Evolutionary conservation across 2,329 filamentous ascomycete species (phyloP).

Genomic region (Beauveria sp.): DNA sequence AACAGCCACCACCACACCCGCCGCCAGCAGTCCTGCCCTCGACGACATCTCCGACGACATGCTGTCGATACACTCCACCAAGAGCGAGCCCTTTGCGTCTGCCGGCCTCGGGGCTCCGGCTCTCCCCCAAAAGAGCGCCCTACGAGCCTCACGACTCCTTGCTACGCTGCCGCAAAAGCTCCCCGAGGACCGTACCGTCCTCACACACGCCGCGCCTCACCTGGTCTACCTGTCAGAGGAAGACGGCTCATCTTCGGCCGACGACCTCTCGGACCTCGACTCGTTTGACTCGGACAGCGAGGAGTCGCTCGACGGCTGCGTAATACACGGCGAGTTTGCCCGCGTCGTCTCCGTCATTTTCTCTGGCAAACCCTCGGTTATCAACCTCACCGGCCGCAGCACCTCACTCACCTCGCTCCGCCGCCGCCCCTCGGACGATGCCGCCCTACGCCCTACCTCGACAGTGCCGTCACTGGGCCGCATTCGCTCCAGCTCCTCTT

Average conservation of each 20-base stretch:
- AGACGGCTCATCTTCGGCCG: slow-evolving; percentile 54
- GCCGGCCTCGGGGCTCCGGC: slow-evolving; percentile 27
- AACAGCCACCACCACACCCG: not conserved
- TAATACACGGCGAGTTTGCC: slow-evolving; percentile 48
- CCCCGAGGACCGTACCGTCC: slow-evolving; percentile 23
- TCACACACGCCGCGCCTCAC: slow-evolving; percentile 41
- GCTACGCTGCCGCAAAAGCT: slow-evolving; percentile 25
- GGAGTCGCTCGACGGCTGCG: slow-evolving; percentile 23
- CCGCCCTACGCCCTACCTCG: slow-evolving; percentile 22
- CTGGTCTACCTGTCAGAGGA: slow-evolving; percentile 59
- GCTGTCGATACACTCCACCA: slow-evolving; percentile 17
- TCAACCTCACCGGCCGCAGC: slow-evolving; percentile 43
- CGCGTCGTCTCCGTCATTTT: slow-evolving; percentile 52
- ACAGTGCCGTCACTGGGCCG: slow-evolving; percentile 25
- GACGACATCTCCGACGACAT: slow-evolving; percentile 19
- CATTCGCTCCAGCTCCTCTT: slow-evolving; percentile 25
- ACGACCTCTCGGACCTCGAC: slow-evolving; percentile 30
- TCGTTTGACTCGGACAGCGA: slow-evolving; percentile 36
- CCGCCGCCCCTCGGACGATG: slow-evolving; percentile 15
- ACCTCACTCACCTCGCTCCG: slow-evolving; percentile 30
- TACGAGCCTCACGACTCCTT: slow-evolving; percentile 37
- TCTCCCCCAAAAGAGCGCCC: slow-evolving; percentile 42
- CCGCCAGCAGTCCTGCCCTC: not conserved
- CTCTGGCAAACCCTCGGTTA: slow-evolving; percentile 50
- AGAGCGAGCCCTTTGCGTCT: slow-evolving; percentile 16